phyloP scores from a whole-genome alignment of 768 basidiomycete genomes.

The Lentinula guzmanii region DNA sequence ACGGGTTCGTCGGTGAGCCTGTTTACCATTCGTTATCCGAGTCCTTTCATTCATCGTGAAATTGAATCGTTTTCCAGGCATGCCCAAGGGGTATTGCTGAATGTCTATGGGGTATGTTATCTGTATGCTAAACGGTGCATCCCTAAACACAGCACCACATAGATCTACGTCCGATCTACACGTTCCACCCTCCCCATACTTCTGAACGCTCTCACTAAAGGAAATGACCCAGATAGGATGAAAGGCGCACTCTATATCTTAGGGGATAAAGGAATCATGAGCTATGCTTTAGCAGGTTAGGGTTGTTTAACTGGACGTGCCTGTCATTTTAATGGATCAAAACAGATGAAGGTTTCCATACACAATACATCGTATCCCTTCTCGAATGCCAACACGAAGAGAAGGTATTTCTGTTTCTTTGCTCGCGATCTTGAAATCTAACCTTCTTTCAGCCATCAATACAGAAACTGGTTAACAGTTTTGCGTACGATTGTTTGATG shows the following conservation, averaged over 20 bases:
- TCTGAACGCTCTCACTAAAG: conserved; percentile 59
- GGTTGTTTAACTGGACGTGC: conserved; percentile 2
- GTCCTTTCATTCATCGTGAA: neutral
- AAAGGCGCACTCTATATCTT: conserved; percentile 88
- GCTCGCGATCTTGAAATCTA: neutral
- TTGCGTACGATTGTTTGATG: conserved; percentile 57
- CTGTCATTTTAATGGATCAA: neutral
- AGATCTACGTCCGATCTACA: conserved; percentile 73
- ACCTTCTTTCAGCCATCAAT: conserved; percentile 53
- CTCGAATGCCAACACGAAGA: conserved; percentile 81
- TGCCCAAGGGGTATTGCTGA: conserved; percentile 61
- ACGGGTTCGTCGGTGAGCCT: conserved; percentile 59
- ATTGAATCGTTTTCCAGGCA: conserved; percentile 36
- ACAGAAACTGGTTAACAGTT: conserved; percentile 58
- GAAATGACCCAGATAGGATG: conserved; percentile 87
- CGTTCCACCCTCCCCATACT: conserved; percentile 55
- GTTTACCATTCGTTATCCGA: neutral
- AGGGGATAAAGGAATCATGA: conserved; percentile 59
- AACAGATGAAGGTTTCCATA: conserved; percentile 51
- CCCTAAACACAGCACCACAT: conserved; percentile 5
- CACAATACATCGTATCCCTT: conserved; percentile 53
- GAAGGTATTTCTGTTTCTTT: conserved; percentile 42
- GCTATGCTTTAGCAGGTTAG: conserved; percentile 63
- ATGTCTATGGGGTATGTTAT: conserved; percentile 51
- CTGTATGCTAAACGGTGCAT: neutral